Evolutionary conservation across 164 flowering plant genomes (phyloP), one percentile per base, ranked within the genome.

Genomic region (Piper longum): DNA sequence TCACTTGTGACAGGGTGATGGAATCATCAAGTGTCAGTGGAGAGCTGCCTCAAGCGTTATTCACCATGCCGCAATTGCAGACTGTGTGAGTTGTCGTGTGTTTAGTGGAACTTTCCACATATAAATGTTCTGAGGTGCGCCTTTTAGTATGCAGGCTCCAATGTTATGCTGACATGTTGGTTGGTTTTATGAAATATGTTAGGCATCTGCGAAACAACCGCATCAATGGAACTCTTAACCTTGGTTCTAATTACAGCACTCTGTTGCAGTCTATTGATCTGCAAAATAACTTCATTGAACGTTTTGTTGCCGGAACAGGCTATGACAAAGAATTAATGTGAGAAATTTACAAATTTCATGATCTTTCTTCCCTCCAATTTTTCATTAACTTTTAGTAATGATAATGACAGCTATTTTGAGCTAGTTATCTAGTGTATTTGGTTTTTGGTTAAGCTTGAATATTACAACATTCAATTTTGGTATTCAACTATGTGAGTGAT

Each of bases 191-290:
- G 14, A 48, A 9, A 5, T 48, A 9, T 48, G 13, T 51, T 88
- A 93, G 89, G 83, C 82, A 76, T 71, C 69, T 95, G 74, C 83
- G 64, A 71, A 76, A 87, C 74, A 95, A 95, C 69, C 67, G 72
- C 51, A 75, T 95, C 43, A 82, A 77, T 63, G 86, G 65, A 51
- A 80, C 83, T 40, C 69, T 95, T 66, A 68, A 73, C 69, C 76
- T 95, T 87, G 87, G 88, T 4, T 72, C 72, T 62, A 70, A 66
- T 76, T 76, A 83, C 41, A 64, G 88, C 75, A 72, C 66, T 57
- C 75, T 81, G 48, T 73, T 95, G 57, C 80, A 83, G 65, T 82
- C 85, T 26, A 83, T 91, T 57, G 97, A 90, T 77, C 69, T 91
- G 68, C 71, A 81, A 70, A 69, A 85, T 78, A 93, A 93, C 62